Evolutionary conservation across 208 protist genomes (phyloP).

Genomic region (Leishmania guyanensis): DNA sequence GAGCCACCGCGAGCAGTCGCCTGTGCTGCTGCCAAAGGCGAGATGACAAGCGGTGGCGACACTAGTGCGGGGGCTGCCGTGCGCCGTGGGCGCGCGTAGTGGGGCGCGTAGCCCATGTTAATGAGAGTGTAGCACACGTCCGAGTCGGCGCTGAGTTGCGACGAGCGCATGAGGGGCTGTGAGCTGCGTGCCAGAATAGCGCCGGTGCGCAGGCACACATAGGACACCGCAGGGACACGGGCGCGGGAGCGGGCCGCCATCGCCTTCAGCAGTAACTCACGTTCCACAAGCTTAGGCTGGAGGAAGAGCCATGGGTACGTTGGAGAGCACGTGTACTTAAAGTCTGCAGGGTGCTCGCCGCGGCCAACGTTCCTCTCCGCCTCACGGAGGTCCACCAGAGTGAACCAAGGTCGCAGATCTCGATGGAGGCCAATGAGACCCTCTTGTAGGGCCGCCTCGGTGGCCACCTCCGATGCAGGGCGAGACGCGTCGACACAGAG

Average conservation of each 20-base stretch:
- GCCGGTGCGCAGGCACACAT: constrained; percentile 66
- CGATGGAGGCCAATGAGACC: constrained; percentile 31
- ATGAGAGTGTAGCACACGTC: constrained; percentile 58
- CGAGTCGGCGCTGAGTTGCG: constrained; percentile 44
- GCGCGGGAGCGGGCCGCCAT: constrained; percentile 75
- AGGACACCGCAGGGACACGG: constrained; percentile 86
- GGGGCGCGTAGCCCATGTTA: constrained; percentile 31
- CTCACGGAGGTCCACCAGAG: constrained; percentile 34
- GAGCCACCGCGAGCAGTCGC: neutral
- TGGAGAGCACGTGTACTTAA: constrained; percentile 42
- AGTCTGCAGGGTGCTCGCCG: constrained; percentile 11
- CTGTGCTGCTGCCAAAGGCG: neutral
- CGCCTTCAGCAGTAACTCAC: constrained; percentile 46
- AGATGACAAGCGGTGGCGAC: neutral
- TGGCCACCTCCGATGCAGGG: constrained; percentile 25
- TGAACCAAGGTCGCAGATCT: constrained; percentile 74
- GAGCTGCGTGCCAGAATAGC: constrained; percentile 72
- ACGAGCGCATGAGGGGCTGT: constrained; percentile 76
- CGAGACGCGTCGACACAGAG: constrained; percentile 38
- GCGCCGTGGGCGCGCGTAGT: constrained; percentile 13
- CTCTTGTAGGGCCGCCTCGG: constrained; percentile 20
- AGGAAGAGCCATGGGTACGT: constrained; percentile 83
- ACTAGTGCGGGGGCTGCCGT: neutral
- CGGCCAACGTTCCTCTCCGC: constrained; percentile 13
- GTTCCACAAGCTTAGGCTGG: constrained; percentile 47